Evolutionary conservation across 805 yeast genomes (phyloP), one percentile per base, ranked within the genome.

Genomic region (Candida lessepsii): DNA sequence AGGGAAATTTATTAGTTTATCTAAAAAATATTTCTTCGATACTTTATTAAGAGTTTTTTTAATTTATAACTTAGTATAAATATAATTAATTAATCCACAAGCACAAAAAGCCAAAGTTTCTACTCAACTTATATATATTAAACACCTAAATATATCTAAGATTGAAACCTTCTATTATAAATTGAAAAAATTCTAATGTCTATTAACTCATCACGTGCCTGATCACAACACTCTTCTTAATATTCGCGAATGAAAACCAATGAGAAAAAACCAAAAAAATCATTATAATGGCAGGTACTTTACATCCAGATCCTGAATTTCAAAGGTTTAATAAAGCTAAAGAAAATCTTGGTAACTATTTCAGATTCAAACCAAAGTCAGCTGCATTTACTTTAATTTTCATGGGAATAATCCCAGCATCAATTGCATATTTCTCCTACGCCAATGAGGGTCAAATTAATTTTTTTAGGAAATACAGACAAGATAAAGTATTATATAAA

Each of bases 281-380:
- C 18, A n/a, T 7, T 29, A 8, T 25, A 13, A 69, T 69, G 75
- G 75, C 73, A 36, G 64, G 57, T 45, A 69, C 75, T 31, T 64
- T 69, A 46, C 61, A 51, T 55, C 71, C 70, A 44, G 75, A 69
- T 49, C 63, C 60, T 30, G 71, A 57, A 35, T 59, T 67, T 31
- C 68, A 66, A 50, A 58, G 61, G 46, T 69, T 69, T 56, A 69
- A 69, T 49, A 47, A 56, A 23, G 71, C 71, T 38, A 68, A 63
- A 47, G 74, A 69, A 47, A 62, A 56, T 46, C 49, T 56, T 27
- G 73, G 74, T 21, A 62, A 60, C 51, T 62, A 60, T 54, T 69
- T 69, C 54, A 60, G 75, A 36, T 67, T 69, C 58, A 69, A 57
- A 39, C 60, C 71, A 17, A 59, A 57, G 45, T 61, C 70, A 6